A percentile compares a stretch with the other conserved stretches of the same genome.
Evolutionary conservation across 1,284 basidiomycete genomes (phyloP).

Genomic region (Ceratobasidium sp.): DNA sequence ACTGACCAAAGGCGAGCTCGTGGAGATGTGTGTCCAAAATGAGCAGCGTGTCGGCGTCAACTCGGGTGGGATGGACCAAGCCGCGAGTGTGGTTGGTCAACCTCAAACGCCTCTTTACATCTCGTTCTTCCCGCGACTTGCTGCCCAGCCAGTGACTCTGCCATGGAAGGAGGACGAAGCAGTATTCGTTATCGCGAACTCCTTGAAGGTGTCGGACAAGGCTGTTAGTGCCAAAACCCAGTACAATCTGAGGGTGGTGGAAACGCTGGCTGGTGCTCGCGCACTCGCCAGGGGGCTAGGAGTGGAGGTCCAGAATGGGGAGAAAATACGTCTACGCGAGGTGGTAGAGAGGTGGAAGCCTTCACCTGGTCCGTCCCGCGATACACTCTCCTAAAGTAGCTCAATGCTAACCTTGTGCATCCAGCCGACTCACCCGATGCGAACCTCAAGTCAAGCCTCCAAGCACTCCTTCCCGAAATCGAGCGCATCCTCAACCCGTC

Average conservation of each 20-base stretch:
- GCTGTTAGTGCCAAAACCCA: conserved; percentile 78
- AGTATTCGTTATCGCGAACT: conserved; percentile 86
- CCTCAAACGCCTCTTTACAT: conserved; percentile 81
- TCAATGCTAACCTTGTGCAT: conserved; percentile 6
- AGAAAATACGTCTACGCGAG: conserved; percentile 62
- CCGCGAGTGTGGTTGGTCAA: conserved; percentile 81
- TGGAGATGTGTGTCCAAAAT: conserved; percentile 81
- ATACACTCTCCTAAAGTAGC: neutral
- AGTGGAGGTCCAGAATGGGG: conserved; percentile 60
- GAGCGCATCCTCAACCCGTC: conserved; percentile 66
- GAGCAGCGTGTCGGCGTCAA: conserved; percentile 87
- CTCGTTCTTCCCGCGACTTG: conserved; percentile 82
- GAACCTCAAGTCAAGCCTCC: conserved; percentile 64
- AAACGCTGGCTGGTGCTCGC: conserved; percentile 83
- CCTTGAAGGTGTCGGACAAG: conserved; percentile 87
- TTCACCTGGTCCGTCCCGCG: conserved; percentile 41
- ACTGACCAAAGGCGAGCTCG: conserved; percentile 77
- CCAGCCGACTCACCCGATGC: conserved; percentile 46
- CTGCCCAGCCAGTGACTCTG: conserved; percentile 71
- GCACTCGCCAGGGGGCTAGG: conserved; percentile 73
- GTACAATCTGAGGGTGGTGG: conserved; percentile 91
- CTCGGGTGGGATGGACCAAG: conserved; percentile 88
- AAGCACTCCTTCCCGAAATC: conserved; percentile 64
- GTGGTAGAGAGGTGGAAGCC: conserved; percentile 65
- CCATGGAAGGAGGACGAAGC: conserved; percentile 52